Percentiles rank a stretch among this genome's conserved stretches.
phyloP scores from a whole-genome alignment of 306 rosid genomes.

The Quillaja saponaria region DNA sequence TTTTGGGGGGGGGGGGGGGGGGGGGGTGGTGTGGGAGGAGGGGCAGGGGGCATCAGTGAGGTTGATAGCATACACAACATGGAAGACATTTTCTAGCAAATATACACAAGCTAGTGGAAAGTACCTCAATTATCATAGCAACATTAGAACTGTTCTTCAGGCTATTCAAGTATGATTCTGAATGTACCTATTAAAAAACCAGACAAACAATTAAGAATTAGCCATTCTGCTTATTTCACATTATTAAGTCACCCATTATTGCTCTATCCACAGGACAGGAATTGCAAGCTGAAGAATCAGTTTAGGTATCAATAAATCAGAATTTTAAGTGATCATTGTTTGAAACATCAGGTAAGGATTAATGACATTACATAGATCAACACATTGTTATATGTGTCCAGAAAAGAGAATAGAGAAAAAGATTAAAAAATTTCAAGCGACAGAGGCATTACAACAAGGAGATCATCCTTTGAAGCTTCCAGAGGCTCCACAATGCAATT shows the following conservation, averaged over 20 bases:
- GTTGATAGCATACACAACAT: too few relatives aligned
- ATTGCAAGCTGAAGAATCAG: slow-evolving; percentile 9
- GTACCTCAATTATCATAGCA: slow-evolving; percentile 83
- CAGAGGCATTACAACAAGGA: slow-evolving; percentile 76
- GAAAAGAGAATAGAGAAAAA: too few relatives aligned
- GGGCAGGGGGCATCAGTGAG: too few relatives aligned
- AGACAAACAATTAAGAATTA: slow-evolving; percentile 22
- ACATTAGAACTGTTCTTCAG: slow-evolving; percentile 69
- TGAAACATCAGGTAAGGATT: too few relatives aligned
- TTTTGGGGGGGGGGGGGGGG: too few relatives aligned
- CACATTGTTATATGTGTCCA: too few relatives aligned
- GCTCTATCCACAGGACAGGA: not conserved
- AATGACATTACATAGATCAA: too few relatives aligned
- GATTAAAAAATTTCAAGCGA: too few relatives aligned
- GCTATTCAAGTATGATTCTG: slow-evolving; percentile 73
- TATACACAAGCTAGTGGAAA: slow-evolving; percentile 9
- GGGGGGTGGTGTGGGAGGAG: too few relatives aligned
- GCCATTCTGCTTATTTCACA: slow-evolving; percentile 11
- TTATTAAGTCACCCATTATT: slow-evolving; percentile 16
- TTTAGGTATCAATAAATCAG: too few relatives aligned
- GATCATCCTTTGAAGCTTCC: slow-evolving; percentile 82
- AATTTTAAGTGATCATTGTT: too few relatives aligned
- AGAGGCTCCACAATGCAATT: slow-evolving; percentile 66
- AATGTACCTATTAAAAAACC: slow-evolving; percentile 62
- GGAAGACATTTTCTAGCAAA: too few relatives aligned